Evolutionary conservation across 2,329 filamentous ascomycete species (phyloP).

Genomic region (Diaporthe aspalathi): DNA sequence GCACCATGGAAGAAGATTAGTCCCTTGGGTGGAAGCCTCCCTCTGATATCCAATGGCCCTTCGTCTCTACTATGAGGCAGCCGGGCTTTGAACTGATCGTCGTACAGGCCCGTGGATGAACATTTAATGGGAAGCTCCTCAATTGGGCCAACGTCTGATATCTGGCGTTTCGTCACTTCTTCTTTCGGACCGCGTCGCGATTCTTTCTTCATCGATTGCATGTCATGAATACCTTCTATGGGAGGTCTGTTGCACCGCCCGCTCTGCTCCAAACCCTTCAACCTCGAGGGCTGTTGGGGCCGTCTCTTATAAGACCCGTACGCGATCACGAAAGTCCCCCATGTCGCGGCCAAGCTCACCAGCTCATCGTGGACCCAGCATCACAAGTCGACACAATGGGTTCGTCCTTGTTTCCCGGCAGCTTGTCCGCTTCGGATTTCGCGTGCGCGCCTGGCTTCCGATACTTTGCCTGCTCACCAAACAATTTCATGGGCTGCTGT

Average conservation of each 20-base stretch:
- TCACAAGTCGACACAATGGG: constrained; percentile 20
- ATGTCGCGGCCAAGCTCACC: neutral
- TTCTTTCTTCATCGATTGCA: constrained; percentile 8
- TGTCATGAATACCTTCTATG: constrained; percentile 4
- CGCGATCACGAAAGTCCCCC: neutral
- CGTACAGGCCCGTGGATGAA: constrained; percentile 16
- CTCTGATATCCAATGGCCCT: neutral
- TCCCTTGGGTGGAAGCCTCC: neutral
- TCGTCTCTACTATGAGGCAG: constrained; percentile 27
- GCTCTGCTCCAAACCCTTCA: neutral
- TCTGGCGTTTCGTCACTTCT: constrained; percentile 19
- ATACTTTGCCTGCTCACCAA: constrained; percentile 54
- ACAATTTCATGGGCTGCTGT: constrained; percentile 59
- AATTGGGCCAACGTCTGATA: constrained; percentile 15
- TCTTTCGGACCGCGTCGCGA: constrained; percentile 14
- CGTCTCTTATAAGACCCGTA: constrained; percentile 12
- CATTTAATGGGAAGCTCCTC: neutral
- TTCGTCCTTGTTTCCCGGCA: constrained; percentile 7
- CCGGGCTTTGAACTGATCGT: constrained; percentile 13
- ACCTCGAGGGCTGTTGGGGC: neutral
- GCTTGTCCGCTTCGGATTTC: neutral
- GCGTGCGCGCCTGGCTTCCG: constrained; percentile 46
- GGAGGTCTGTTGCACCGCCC: neutral
- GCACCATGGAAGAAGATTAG: neutral
- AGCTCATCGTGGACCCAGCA: neutral